Percentiles rank a stretch among this genome's conserved stretches.
Evolutionary conservation across 2,329 filamentous ascomycete genomes (phyloP).

Genomic region (Hypomyces rosellus): DNA sequence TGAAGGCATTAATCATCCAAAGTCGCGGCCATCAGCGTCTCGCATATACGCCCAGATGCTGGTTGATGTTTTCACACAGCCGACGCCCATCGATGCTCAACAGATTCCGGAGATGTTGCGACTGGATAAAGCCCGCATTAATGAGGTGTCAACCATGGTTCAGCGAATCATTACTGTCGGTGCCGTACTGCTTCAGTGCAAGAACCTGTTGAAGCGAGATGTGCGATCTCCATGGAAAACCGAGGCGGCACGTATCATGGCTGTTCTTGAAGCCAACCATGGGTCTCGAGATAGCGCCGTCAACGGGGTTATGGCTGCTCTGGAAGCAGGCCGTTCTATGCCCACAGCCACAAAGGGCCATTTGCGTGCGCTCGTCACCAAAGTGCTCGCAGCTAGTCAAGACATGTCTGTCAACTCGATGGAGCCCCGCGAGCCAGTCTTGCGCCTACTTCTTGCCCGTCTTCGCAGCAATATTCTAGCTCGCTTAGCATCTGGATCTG

Average conservation of each 20-base stretch:
- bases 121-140: constrained; percentile 60
- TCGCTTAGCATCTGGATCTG: constrained; percentile 58
- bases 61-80: constrained; percentile 66
- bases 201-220: constrained; percentile 77
- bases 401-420: constrained; percentile 36
- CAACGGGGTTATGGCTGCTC: constrained; percentile 55
- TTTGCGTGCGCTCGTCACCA: constrained; percentile 50
- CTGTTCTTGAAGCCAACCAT: constrained; percentile 55
- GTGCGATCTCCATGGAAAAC: constrained; percentile 71
- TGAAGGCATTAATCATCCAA: constrained; percentile 56
- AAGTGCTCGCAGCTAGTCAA: constrained; percentile 45
- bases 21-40: constrained; percentile 57
- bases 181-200: constrained; percentile 70
- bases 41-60: constrained; percentile 72
- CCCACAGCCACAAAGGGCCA: constrained; percentile 55
- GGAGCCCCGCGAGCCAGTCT: constrained; percentile 48
- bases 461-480: constrained; percentile 60
- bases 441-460: constrained; percentile 62
- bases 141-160: constrained; percentile 30
- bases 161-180: constrained; percentile 64
- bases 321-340: constrained; percentile 59
- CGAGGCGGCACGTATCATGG: constrained; percentile 65
- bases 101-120: constrained; percentile 67
- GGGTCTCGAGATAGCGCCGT: constrained; percentile 47
- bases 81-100: constrained; percentile 46